phyloP scores from a whole-genome alignment of 2,329 filamentous ascomycete genomes.

The Truncatella angustata region DNA sequence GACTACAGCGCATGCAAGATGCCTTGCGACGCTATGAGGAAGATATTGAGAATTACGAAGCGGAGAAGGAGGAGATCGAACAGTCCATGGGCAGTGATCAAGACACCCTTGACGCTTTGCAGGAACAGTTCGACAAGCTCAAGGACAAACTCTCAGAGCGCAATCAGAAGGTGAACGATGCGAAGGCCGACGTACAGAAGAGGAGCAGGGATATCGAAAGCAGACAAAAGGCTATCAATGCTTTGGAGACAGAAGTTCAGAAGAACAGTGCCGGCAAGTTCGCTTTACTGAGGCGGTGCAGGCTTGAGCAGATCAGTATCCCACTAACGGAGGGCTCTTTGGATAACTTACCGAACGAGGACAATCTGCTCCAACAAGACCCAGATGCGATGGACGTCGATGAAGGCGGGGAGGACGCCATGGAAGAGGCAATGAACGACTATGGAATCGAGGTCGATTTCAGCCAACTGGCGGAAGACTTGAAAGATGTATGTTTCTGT shows the following conservation, averaged over 20 bases:
- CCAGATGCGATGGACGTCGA: conserved; percentile 93
- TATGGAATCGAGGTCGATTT: conserved; percentile 93
- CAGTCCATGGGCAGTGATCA: conserved; percentile 69
- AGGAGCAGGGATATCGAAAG: conserved; percentile 80
- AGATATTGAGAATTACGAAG: conserved; percentile 68
- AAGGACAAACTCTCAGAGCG: conserved; percentile 67
- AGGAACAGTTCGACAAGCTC: conserved; percentile 68
- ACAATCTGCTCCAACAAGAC: conserved; percentile 72
- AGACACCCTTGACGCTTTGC: conserved; percentile 74
- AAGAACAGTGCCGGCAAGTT: conserved; percentile 83
- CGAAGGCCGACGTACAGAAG: conserved; percentile 77
- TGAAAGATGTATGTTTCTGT: conserved; percentile 64
- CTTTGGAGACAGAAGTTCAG: conserved; percentile 81
- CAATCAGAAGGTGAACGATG: conserved; percentile 73
- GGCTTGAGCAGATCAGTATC: conserved; percentile 87
- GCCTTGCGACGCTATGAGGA: conserved; percentile 64
- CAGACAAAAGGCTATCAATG: conserved; percentile 69
- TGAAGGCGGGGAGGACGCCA: conserved; percentile 61
- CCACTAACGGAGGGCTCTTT: conserved; percentile 76
- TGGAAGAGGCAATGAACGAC: conserved; percentile 72
- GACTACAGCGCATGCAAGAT: conserved; percentile 67
- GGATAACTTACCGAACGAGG: conserved; percentile 84
- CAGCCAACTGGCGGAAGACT: conserved; percentile 73
- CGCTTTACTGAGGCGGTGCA: conserved; percentile 80
- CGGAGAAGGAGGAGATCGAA: conserved; percentile 73